Conservation (phyloP, 805 yeast genomes). For the Candida glaebosa region DNA sequence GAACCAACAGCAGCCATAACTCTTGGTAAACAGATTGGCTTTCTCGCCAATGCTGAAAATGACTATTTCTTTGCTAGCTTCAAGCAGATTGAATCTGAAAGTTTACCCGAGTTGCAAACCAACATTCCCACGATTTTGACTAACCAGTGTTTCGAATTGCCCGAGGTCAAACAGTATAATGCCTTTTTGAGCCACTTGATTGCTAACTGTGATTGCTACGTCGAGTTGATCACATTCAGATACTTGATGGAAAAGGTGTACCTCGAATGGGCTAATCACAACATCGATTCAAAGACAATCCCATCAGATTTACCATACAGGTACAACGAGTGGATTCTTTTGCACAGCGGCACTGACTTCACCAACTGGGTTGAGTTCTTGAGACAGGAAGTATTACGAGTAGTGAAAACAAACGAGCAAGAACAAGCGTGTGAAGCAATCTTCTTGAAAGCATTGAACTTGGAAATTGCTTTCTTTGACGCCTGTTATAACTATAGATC, state of each 20-base stretch:
- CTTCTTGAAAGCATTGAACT: constrained; percentile 32
- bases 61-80: constrained; percentile 36
- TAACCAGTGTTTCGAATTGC: constrained; percentile 18
- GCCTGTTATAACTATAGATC: constrained; percentile 35
- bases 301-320: constrained; percentile 38
- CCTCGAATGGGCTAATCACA: constrained; percentile 48
- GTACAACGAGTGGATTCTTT: constrained; percentile 48
- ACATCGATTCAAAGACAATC: constrained; percentile 13
- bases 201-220: constrained; percentile 26
- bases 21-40: constrained; percentile 50
- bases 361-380: constrained; percentile 47
- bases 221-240: constrained; percentile 39
- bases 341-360: constrained; percentile 50
- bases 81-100: constrained; percentile 17
- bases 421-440: constrained; percentile 14
- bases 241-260: constrained; percentile 51
- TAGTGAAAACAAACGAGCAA: constrained; percentile 22
- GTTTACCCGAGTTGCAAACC: constrained; percentile 18
- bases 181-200: constrained; percentile 28
- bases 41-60: constrained; percentile 46
- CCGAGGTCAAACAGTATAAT: constrained; percentile 37
- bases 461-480: constrained; percentile 47
- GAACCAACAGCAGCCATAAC: constrained; percentile 32
- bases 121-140: constrained; percentile 17
- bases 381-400: constrained; percentile 39